A percentile compares a stretch with the other conserved stretches of the same genome.
Evolutionary conservation across 345 rosid species (phyloP).

Genomic region (Zanthoxylum bungeanum): DNA sequence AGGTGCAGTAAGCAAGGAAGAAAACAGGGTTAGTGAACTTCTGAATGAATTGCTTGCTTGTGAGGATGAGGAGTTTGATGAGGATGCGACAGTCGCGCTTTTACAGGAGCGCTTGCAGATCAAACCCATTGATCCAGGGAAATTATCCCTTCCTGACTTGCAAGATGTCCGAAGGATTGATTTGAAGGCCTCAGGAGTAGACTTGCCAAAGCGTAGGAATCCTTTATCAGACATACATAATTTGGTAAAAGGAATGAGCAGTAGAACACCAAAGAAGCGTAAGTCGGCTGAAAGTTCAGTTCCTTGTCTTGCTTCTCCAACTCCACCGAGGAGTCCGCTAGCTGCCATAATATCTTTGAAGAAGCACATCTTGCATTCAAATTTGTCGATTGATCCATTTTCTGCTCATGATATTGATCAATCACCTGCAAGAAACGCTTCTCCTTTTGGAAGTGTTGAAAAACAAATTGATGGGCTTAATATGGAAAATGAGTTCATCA

Average conservation of each 20-base stretch:
- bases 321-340: conserved; percentile 47
- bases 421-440: conserved; percentile 28
- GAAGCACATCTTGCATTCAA: conserved; percentile 31
- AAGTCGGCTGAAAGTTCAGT: conserved; percentile 30
- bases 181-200: conserved; percentile 41
- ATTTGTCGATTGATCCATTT: conserved; percentile 37
- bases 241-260: conserved; percentile 33
- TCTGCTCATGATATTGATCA: conserved; percentile 37
- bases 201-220: conserved; percentile 41
- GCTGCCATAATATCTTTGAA: conserved; percentile 36
- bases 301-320: conserved; percentile 35
- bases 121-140: conserved; percentile 44
- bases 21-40: conserved; percentile 39
- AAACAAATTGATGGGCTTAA: conserved; percentile 34
- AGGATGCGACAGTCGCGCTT: conserved; percentile 50
- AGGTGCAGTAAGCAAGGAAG: conserved; percentile 44
- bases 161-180: conserved; percentile 42
- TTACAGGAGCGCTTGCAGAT: conserved; percentile 60
- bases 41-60: conserved; percentile 52
- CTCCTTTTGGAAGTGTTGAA: conserved; percentile 12
- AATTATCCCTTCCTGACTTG: conserved; percentile 56
- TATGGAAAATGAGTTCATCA: conserved; percentile 25
- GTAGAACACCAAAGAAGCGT: conserved; percentile 30
- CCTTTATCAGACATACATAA: conserved; percentile 51
- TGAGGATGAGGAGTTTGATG: conserved; percentile 51